Percentiles rank a stretch among this genome's conserved stretches.
Conservation (phyloP, 495 filamentous ascomycete genomes). For the Hypoxylon trugodes region DNA sequence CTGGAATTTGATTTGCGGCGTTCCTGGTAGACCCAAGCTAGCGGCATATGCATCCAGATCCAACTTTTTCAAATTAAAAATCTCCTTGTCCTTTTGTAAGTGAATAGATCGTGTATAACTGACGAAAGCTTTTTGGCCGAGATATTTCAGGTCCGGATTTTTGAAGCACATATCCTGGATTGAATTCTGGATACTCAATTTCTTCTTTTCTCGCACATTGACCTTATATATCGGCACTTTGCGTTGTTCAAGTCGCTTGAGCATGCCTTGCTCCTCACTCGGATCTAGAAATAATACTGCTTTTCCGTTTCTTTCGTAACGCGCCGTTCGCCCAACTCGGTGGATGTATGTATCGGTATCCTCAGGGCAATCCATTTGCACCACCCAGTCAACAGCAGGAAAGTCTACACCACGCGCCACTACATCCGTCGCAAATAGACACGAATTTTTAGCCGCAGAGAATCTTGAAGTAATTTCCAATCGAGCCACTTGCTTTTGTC, state of each 20-base stretch:
- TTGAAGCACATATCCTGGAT: constrained; percentile 95
- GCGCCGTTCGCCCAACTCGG: constrained; percentile 90
- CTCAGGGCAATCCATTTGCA: constrained; percentile 94
- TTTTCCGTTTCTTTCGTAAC: constrained; percentile 86
- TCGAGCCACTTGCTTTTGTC: constrained; percentile 89
- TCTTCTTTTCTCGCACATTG: constrained; percentile 87
- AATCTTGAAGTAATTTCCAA: constrained; percentile 87
- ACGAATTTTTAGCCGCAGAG: constrained; percentile 76
- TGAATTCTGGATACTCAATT: constrained; percentile 81
- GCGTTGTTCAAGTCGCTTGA: constrained; percentile 82
- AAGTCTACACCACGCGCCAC: constrained; percentile 94
- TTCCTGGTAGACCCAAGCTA: constrained; percentile 87
- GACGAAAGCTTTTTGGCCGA: constrained; percentile 95
- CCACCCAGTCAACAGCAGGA: constrained; percentile 96
- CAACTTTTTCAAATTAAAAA: constrained; percentile 82
- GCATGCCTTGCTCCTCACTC: constrained; percentile 86
- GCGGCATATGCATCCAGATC: constrained; percentile 85
- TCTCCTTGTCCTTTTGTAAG: constrained; percentile 90
- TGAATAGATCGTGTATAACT: constrained; percentile 84
- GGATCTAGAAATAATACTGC: constrained; percentile 94
- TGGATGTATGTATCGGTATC: constrained; percentile 98
- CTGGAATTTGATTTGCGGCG: constrained; percentile 89
- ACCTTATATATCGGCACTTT: constrained; percentile 87
- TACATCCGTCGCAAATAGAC: constrained; percentile 95
- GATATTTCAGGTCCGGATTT: constrained; percentile 90